phyloP scores from a whole-genome alignment of 768 basidiomycete species.

The Lactarius evosmus region DNA sequence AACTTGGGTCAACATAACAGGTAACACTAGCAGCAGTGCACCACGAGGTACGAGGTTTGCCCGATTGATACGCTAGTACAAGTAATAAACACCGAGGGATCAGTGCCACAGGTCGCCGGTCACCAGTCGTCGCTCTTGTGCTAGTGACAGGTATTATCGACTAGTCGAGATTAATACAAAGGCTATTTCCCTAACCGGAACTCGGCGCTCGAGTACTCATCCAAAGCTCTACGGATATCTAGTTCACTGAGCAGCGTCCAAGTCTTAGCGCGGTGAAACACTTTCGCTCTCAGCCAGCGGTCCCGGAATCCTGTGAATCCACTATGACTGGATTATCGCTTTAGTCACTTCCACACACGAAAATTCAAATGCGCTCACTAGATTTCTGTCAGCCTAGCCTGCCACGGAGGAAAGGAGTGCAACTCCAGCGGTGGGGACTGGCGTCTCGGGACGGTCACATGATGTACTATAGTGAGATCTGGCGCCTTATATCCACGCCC shows the following conservation, averaged over 20 bases:
- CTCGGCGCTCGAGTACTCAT: slow-evolving; percentile 69
- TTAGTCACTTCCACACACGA: slow-evolving; percentile 1
- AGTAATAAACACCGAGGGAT: background rate
- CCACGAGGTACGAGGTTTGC: too few species aligned
- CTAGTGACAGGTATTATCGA: background rate
- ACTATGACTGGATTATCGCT: slow-evolving; percentile 28
- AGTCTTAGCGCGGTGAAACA: slow-evolving; percentile 5
- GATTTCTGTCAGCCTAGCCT: slow-evolving; percentile 76
- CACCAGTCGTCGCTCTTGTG: background rate
- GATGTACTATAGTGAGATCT: slow-evolving; percentile 75
- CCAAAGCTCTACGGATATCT: slow-evolving; percentile 66
- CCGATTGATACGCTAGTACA: background rate
- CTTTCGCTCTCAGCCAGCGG: slow-evolving; percentile 7
- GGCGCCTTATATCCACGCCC: slow-evolving; percentile 58
- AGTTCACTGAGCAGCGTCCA: slow-evolving; percentile 39
- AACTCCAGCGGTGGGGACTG: slow-evolving; percentile 55
- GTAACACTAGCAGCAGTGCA: background rate
- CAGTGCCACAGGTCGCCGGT: background rate
- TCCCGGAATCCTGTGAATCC: slow-evolving; percentile 11
- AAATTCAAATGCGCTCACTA: slow-evolving; percentile 47
- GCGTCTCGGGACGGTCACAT: slow-evolving; percentile 41
- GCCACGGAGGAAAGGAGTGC: slow-evolving; percentile 82
- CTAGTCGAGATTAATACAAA: background rate
- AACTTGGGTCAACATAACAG: background rate
- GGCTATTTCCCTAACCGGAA: slow-evolving; percentile 65